Conservation (phyloP, 306 rosid genomes). For the Medicago ruthenica region DNA sequence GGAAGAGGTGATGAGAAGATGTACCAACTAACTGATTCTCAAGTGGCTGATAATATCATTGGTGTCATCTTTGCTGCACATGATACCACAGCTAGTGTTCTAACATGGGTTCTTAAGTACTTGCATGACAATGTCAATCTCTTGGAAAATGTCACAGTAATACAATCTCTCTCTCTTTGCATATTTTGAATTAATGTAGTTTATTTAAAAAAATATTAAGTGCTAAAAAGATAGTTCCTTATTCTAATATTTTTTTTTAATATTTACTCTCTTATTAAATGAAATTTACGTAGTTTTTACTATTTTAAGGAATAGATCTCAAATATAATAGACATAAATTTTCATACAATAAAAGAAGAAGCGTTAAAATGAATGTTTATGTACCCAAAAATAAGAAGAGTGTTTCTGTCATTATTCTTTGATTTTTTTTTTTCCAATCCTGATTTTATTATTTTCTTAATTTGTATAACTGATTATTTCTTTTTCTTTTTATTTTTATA, state of each 20-base stretch:
- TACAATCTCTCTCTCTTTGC: neutral
- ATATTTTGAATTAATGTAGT: neutral
- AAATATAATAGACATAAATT: too few relatives aligned
- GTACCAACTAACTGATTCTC: conserved; percentile 60
- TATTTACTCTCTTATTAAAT: too few relatives aligned
- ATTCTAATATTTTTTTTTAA: too few relatives aligned
- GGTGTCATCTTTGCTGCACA: conserved; percentile 97
- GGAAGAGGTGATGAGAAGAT: conserved; percentile 39
- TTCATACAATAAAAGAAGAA: too few relatives aligned
- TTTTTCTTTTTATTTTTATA: conserved; percentile 37
- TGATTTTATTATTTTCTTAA: neutral
- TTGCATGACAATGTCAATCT: conserved; percentile 66
- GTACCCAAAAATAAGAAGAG: too few relatives aligned
- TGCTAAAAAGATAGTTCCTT: too few relatives aligned
- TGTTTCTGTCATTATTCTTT: too few relatives aligned
- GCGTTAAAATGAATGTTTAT: too few relatives aligned
- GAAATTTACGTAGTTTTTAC: too few relatives aligned
- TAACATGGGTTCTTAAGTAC: conserved; percentile 85
- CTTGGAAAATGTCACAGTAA: conserved; percentile 67
- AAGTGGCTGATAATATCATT: conserved; percentile 81
- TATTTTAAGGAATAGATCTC: too few relatives aligned
- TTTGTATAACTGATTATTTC: neutral
- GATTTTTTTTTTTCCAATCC: too few relatives aligned
- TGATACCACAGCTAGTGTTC: conserved; percentile 87
- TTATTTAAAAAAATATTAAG: too few relatives aligned